A percentile compares a stretch with the other conserved stretches of the same genome.
Evolutionary conservation across 169 alveolate species (phyloP).

Genomic region (Eimeria necatrix): DNA sequence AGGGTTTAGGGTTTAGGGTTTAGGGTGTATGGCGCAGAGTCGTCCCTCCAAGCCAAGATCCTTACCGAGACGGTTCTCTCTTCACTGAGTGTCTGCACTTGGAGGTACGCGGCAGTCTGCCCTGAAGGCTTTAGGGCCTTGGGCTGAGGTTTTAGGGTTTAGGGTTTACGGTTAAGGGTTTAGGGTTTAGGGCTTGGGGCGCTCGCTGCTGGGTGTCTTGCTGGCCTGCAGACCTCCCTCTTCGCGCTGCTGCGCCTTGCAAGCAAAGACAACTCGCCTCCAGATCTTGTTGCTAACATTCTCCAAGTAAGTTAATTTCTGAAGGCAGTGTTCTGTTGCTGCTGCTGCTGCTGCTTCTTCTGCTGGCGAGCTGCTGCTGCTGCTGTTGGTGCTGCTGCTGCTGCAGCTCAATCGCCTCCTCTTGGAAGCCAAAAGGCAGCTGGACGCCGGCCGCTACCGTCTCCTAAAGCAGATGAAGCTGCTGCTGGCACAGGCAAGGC

Average conservation of each 20-base stretch:
- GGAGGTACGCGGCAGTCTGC: slow-evolving; percentile 32
- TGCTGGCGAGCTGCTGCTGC: background rate
- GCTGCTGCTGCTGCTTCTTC: too few relatives aligned
- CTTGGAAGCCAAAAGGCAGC: slow-evolving; percentile 54
- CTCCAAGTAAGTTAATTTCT: background rate
- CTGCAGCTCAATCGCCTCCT: slow-evolving; percentile 20
- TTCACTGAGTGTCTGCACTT: slow-evolving; percentile 71
- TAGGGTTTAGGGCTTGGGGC: background rate
- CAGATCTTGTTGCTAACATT: background rate
- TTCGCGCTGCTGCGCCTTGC: slow-evolving; percentile 53
- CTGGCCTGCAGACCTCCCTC: slow-evolving; percentile 30
- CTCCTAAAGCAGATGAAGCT: slow-evolving; percentile 73
- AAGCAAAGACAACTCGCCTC: slow-evolving; percentile 9
- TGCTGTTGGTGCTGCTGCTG: slow-evolving; percentile 3
- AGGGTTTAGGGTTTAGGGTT: slow-evolving; percentile 19
- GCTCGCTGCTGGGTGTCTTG: too few relatives aligned
- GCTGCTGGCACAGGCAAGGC: slow-evolving; percentile 62
- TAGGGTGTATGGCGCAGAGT: slow-evolving; percentile 21
- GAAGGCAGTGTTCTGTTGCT: background rate
- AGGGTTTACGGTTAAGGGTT: background rate
- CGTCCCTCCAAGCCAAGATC: slow-evolving; percentile 77
- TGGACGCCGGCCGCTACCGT: slow-evolving; percentile 75
- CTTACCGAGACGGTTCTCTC: slow-evolving; percentile 70
- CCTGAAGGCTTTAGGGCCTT: background rate
- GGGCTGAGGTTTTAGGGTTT: background rate